A percentile compares a stretch with the other conserved stretches of the same genome.
phyloP scores from a whole-genome alignment of 164 flowering plant species.

The Annona cherimola region DNA sequence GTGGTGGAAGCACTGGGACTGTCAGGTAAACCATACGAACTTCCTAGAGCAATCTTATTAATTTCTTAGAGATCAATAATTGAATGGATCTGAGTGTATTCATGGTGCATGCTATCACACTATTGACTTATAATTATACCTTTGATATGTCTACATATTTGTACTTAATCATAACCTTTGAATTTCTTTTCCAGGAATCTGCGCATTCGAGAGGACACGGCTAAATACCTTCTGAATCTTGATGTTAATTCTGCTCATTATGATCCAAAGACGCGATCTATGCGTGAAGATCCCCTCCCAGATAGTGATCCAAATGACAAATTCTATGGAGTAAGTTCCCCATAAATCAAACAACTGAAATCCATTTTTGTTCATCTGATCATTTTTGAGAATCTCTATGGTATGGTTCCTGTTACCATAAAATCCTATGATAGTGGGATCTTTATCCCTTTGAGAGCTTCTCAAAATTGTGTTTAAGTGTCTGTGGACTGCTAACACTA shows the following conservation, averaged over 20 bases:
- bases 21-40: conserved; percentile 78
- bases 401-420: too few relatives aligned
- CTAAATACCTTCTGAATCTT: conserved; percentile 84
- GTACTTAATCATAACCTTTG: background rate
- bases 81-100: too few relatives aligned
- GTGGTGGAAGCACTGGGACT: conserved; percentile 98
- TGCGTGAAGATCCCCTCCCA: conserved; percentile 95
- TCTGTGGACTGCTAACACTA: too few relatives aligned
- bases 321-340: conserved; percentile 51
- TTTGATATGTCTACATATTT: background rate
- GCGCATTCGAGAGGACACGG: conserved; percentile 92
- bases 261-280: conserved; percentile 85
- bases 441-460: too few relatives aligned
- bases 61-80: too few relatives aligned
- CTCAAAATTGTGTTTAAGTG: too few relatives aligned
- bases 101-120: too few relatives aligned
- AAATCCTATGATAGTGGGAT: too few relatives aligned
- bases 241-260: conserved; percentile 85
- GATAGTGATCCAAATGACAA: conserved; percentile 85
- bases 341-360: background rate
- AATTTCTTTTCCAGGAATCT: conserved; percentile 43
- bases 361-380: background rate
- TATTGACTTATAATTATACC: too few relatives aligned
- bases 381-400: too few relatives aligned
- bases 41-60: too few relatives aligned